Conservation (phyloP, 805 yeast species). For the Wickerhamia fluorescens region DNA sequence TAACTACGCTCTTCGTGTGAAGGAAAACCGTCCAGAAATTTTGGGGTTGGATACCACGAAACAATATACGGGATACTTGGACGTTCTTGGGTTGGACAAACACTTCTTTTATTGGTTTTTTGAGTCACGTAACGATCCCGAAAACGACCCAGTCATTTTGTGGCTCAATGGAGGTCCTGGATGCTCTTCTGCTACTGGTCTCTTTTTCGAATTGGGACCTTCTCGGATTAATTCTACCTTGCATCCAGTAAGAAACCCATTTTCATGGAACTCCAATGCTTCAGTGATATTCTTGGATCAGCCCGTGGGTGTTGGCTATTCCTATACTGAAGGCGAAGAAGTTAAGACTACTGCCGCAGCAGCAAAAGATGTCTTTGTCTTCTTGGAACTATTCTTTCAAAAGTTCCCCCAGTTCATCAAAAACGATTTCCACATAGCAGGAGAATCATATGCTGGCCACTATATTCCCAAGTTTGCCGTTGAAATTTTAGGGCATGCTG, state of each 20-base stretch:
- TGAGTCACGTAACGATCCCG: conserved; percentile 27
- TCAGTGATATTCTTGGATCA: conserved; percentile 20
- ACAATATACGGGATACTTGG: conserved; percentile 35
- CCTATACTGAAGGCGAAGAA: conserved; percentile 13
- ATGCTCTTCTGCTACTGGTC: conserved; percentile 22
- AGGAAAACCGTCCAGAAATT: conserved; percentile 26
- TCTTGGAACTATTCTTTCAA: conserved; percentile 20
- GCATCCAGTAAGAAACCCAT: conserved; percentile 20
- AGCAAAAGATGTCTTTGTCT: conserved; percentile 14
- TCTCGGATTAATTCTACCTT: conserved; percentile 15
- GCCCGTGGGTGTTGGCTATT: conserved; percentile 21
- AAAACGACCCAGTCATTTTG: conserved; percentile 24
- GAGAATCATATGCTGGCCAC: conserved; percentile 22
- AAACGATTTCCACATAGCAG: conserved; percentile 19
- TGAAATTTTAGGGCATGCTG: conserved; percentile 16
- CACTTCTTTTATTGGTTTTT: conserved; percentile 28
- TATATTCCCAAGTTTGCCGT: conserved; percentile 17
- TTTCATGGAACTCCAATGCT: conserved; percentile 25
- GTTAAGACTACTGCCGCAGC: conserved; percentile 13
- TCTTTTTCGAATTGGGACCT: conserved; percentile 27
- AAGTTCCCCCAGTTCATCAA: conserved; percentile 14
- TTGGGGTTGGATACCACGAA: conserved; percentile 31
- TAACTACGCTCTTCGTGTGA: conserved; percentile 23
- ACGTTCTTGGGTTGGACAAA: conserved; percentile 23
- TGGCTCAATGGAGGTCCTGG: conserved; percentile 32